phyloP scores from a whole-genome alignment of 2,329 filamentous ascomycete species.

The Trichoderma sp. region DNA sequence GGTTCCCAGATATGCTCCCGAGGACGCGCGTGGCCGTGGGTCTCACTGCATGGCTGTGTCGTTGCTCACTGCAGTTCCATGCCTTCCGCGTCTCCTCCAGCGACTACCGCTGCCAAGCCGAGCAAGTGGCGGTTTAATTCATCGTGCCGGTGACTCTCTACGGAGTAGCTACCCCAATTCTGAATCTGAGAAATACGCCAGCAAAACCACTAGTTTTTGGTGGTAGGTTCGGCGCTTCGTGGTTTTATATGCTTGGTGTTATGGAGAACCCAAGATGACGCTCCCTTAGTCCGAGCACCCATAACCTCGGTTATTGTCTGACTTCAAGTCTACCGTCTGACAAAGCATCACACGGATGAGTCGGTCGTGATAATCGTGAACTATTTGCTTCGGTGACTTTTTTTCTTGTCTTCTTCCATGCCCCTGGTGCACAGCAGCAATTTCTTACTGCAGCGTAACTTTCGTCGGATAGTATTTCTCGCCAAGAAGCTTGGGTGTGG shows the following conservation, averaged over 20 bases:
- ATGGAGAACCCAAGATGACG: not conserved
- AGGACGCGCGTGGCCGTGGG: not conserved
- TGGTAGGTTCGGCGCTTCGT: not conserved
- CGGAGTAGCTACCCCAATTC: not conserved
- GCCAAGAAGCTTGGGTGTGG: not conserved
- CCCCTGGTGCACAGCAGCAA: not conserved
- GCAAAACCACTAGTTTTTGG: not conserved
- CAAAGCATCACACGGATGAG: not conserved
- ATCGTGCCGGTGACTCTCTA: not conserved
- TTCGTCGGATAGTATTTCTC: not conserved
- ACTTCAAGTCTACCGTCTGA: not conserved
- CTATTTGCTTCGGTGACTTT: not conserved
- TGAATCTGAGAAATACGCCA: not conserved
- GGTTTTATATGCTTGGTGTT: not conserved
- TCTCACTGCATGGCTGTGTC: not conserved
- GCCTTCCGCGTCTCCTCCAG: not conserved
- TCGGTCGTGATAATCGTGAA: not conserved
- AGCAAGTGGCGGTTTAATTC: not conserved
- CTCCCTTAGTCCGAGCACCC: constrained; percentile 1
- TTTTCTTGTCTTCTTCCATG: not conserved
- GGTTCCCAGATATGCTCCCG: constrained; percentile 4
- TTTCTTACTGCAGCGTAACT: not conserved
- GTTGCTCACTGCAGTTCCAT: not conserved
- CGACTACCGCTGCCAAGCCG: not conserved
- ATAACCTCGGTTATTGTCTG: not conserved